phyloP scores from a whole-genome alignment of 225 moss, liverwort and hornwort genomes.

The Takakia lepidozioides region DNA sequence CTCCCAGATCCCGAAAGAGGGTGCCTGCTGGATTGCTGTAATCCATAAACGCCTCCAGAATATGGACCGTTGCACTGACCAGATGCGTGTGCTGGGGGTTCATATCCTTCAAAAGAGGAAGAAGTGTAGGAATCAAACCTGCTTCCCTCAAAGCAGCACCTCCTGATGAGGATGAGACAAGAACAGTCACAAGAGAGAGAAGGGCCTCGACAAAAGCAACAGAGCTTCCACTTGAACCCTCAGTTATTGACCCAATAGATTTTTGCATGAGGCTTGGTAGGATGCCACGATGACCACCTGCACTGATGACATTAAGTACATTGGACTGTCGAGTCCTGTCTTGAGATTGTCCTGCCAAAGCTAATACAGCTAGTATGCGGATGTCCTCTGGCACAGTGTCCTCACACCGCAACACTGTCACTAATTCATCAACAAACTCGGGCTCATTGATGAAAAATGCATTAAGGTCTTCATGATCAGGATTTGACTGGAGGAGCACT shows the following conservation, averaged over 20 bases:
- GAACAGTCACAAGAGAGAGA: conserved; percentile 78
- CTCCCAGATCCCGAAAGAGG: conserved; percentile 88
- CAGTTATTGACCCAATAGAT: conserved; percentile 65
- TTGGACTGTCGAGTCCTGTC: conserved; percentile 91
- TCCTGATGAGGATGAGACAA: conserved; percentile 92
- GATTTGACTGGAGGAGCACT: conserved; percentile 89
- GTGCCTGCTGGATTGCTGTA: conserved; percentile 98
- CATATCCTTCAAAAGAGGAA: conserved; percentile 88
- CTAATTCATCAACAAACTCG: conserved; percentile 91
- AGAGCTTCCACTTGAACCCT: conserved; percentile 57
- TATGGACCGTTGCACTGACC: conserved; percentile 92
- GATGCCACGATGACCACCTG: conserved; percentile 95
- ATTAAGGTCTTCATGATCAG: conserved; percentile 88
- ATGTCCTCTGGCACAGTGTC: conserved; percentile 85
- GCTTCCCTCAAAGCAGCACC: conserved; percentile 92
- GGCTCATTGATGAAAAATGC: conserved; percentile 95
- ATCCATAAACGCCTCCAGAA: conserved; percentile 99
- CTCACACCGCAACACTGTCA: conserved; percentile 80
- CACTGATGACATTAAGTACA: conserved; percentile 95
- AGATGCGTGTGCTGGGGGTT: conserved; percentile 75
- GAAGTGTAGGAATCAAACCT: conserved; percentile 83
- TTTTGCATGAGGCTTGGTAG: conserved; percentile 95
- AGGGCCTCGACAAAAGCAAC: conserved; percentile 82
- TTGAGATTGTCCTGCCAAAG: conserved; percentile 88
- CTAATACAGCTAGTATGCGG: conserved; percentile 80